These are phyloP conservation scores for Ottelia alismoides DNA, from an alignment of 106 monocot species.

Conservation along the genomic window DNA sequence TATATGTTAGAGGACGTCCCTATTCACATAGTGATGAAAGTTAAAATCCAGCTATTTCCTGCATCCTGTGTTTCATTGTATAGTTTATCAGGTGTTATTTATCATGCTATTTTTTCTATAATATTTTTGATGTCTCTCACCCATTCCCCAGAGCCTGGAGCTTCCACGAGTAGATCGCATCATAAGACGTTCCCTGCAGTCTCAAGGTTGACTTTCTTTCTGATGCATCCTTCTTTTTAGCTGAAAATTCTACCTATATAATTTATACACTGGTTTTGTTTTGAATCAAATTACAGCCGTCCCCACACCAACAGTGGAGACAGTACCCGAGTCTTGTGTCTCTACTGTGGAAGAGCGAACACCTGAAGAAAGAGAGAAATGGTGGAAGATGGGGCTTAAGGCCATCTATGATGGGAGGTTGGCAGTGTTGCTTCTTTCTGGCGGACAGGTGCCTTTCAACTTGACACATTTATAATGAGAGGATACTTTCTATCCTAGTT, in stretches of 20 bases:
- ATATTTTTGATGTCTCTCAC: neutral
- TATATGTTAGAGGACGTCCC: no score
- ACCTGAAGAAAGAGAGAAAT: constrained; percentile 43
- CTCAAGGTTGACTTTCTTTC: no score
- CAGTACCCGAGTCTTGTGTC: constrained; percentile 67
- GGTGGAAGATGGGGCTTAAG: no score
- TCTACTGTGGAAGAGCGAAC: constrained; percentile 69
- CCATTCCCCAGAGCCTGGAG: constrained; percentile 36
- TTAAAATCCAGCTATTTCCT: no score
- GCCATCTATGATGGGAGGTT: constrained; percentile 83
- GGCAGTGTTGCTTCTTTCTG: constrained; percentile 80
- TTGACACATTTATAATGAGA: no score
- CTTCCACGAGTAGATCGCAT: constrained; percentile 75
- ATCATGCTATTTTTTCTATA: no score
- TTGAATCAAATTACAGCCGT: constrained; percentile 20
- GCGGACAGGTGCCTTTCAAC: no score
- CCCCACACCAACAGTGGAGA: constrained; percentile 35
- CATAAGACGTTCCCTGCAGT: constrained; percentile 68
- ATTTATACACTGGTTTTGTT: neutral
- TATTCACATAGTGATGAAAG: no score
- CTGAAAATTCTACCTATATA: neutral
- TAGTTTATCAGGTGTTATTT: no score
- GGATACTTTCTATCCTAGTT: no score
- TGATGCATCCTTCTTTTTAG: no score
- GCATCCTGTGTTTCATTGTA: no score